Base-by-base conservation (phyloP, 2,329 filamentous ascomycete genomes). In the Diaporthe vaccinii region DNA sequence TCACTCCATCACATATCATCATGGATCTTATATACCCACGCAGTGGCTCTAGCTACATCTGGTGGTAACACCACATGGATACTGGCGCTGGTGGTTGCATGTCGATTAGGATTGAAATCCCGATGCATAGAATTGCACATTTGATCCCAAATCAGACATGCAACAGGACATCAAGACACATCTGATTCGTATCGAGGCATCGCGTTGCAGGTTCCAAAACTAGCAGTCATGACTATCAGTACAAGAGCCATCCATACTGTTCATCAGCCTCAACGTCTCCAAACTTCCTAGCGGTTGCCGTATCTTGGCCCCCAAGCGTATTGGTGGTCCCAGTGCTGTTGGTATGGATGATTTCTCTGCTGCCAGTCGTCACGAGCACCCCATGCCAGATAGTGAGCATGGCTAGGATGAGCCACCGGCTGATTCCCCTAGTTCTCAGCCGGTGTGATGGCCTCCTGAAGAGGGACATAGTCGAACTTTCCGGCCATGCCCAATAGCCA, bases 401-500 rank as follows among this genome's bases (percentile, higher is more conserved):
- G 36, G 7, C 20, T 61, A 70, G 34, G 25, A n/a, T 25, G 39
- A 31, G n/a, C 17, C 51, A 25, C 41, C 69, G 61, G 39, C 39
- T 55, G 57, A 10, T 65, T 58, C 44, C 49, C 58, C 51, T 74
- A 55, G 17, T 65, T 62, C 75, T 68, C 76, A 74, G 68, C 75
- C 49, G 77, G 74, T 58, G 62, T 65, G 68, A 75, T 73, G 62
- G 72, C 71, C 73, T 74, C 59, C n/a, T 78, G 79, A 53, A 84
- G 78, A 2, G 84, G 81, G 20, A 91, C 85, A 78, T 91, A 87
- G 78, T 91, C 89, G 72, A 85, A 88, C 1, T 82, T 82, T 15
- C 86, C 90, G 15, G 84, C 89, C 82, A 87, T 86, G 65, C 79
- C 79, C 39, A 88, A 76, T 25, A 90, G 78, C 82, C 84, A 86